Percentiles rank a stretch among this genome's conserved stretches.
Evolutionary conservation across 331 rosid species (phyloP).

Genomic region (Spiraea crenata): DNA sequence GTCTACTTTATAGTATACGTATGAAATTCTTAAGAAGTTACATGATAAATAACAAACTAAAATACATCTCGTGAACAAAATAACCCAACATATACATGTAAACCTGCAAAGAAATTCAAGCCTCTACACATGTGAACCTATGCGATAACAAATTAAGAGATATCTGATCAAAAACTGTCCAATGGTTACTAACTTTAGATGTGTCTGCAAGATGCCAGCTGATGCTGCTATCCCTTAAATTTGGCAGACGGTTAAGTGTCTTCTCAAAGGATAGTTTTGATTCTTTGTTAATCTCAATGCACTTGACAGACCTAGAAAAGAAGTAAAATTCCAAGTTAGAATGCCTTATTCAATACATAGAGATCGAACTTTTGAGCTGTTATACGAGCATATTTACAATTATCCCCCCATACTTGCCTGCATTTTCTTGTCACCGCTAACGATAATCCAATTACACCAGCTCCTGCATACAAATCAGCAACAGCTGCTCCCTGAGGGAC

Average conservation of each 20-base stretch:
- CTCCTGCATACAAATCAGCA: constrained; percentile 93
- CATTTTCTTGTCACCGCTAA: constrained; percentile 87
- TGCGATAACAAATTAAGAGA: constrained; percentile 7
- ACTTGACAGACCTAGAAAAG: constrained; percentile 66
- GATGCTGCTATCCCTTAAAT: constrained; percentile 62
- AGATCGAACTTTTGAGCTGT: constrained; percentile 14
- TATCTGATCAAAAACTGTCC: constrained; percentile 24
- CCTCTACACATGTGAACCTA: not conserved
- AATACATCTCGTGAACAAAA: not conserved
- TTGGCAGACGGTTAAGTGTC: constrained; percentile 74
- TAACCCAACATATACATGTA: not conserved
- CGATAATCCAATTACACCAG: constrained; percentile 93
- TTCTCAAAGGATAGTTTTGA: constrained; percentile 89
- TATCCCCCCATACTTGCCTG: constrained; percentile 62
- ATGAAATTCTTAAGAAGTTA: not conserved
- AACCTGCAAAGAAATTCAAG: not conserved
- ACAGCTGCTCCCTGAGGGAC: constrained; percentile 88
- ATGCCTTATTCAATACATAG: constrained; percentile 3
- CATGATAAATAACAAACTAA: not conserved
- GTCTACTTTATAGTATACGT: not conserved
- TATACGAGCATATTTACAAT: constrained; percentile 15
- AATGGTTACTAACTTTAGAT: constrained; percentile 52
- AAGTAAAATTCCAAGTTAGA: constrained; percentile 9
- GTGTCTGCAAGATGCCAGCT: constrained; percentile 94
- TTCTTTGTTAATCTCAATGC: constrained; percentile 91